These are phyloP conservation scores for Acidomyces sp. DNA, from an alignment of 495 filamentous ascomycete genomes.

Conservation along the genomic window DNA sequence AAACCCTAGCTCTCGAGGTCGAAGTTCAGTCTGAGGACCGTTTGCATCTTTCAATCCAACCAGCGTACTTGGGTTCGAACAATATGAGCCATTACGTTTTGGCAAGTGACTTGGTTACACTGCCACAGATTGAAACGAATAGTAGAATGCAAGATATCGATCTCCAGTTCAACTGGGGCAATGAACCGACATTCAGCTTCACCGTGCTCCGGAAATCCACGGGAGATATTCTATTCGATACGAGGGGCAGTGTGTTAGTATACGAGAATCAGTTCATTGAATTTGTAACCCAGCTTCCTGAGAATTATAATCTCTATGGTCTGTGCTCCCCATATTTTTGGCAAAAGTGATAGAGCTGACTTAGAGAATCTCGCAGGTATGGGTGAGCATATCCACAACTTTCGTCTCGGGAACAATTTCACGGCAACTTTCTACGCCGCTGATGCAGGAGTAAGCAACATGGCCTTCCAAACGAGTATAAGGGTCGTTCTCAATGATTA, in stretches of 20 bases:
- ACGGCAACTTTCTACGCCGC: slow-evolving; percentile 58
- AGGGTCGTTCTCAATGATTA: no score
- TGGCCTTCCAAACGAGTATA: no score
- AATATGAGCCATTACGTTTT: slow-evolving; percentile 69
- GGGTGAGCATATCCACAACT: slow-evolving; percentile 45
- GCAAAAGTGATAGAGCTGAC: no score
- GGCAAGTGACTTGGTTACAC: slow-evolving; percentile 48
- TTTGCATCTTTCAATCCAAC: slow-evolving; percentile 72
- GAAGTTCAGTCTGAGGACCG: slow-evolving; percentile 44
- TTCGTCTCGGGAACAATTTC: slow-evolving; percentile 46
- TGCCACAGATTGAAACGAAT: slow-evolving; percentile 33
- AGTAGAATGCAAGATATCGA: slow-evolving; percentile 32
- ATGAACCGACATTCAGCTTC: slow-evolving; percentile 49
- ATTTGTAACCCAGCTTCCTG: slow-evolving; percentile 42
- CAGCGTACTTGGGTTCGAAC: slow-evolving; percentile 38
- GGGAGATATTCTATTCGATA: slow-evolving; percentile 45
- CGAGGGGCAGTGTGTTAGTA: slow-evolving; percentile 41
- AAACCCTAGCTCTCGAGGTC: slow-evolving; percentile 41
- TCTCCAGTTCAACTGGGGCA: slow-evolving; percentile 36
- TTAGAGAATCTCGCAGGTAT: no score
- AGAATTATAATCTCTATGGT: slow-evolving; percentile 48
- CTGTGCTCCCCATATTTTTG: no score
- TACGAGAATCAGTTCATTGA: slow-evolving; percentile 56
- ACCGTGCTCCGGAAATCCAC: slow-evolving; percentile 42
- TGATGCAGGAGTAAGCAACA: slow-evolving; percentile 53